Evolutionary conservation across 148 eudicot genomes (phyloP).

Genomic region (Dysphania ambrosioides): DNA sequence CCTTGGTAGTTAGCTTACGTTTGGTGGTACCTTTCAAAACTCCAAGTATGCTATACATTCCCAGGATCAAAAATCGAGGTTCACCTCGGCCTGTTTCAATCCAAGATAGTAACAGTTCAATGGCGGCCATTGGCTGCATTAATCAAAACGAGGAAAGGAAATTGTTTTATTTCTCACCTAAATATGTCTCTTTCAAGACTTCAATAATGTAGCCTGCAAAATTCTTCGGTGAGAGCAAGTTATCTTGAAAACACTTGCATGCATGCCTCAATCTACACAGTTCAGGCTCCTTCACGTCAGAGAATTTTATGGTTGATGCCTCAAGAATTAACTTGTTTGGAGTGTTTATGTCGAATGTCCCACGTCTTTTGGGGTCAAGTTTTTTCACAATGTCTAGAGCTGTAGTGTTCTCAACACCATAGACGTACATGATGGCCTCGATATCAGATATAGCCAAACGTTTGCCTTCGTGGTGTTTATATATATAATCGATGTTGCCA

Average conservation of each 20-base stretch:
- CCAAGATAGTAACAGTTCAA: background rate
- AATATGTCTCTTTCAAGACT: background rate
- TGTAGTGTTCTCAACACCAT: background rate
- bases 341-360: background rate
- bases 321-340: conserved; percentile 8
- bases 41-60: conserved; percentile 14
- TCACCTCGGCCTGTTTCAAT: background rate
- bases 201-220: conserved; percentile 4
- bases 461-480: background rate
- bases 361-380: conserved; percentile 5
- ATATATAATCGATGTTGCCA: conserved; percentile 13
- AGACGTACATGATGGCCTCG: conserved; percentile 3
- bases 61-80: conserved; percentile 13
- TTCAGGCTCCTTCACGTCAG: background rate
- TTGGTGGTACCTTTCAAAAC: background rate
- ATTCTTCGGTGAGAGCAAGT: conserved; percentile 10
- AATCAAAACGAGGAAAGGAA: too few species aligned
- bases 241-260: conserved; percentile 2
- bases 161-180: background rate
- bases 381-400: background rate
- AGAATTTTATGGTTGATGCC: background rate
- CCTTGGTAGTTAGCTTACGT: background rate
- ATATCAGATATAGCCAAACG: conserved; percentile 4
- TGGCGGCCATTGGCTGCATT: too few species aligned
- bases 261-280: conserved; percentile 7